Evolutionary conservation across 2,329 filamentous ascomycete species (phyloP).

Genomic region (Colletotrichum ledebouriae): DNA sequence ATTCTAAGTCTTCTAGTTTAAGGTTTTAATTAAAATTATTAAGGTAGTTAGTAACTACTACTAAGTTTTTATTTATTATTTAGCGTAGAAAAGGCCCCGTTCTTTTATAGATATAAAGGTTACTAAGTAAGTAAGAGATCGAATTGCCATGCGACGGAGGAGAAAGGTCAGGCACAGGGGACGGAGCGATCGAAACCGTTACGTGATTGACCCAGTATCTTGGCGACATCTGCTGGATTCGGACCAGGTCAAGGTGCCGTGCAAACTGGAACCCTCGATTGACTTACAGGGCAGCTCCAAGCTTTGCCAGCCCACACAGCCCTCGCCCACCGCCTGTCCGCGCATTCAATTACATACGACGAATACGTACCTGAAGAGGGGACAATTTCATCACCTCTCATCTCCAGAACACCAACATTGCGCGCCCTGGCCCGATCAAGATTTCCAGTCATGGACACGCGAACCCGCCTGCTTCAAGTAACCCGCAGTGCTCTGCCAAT

Average conservation of each 20-base stretch:
- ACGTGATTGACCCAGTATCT: constrained; percentile 42
- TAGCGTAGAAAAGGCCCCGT: no score
- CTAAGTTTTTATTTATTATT: no score
- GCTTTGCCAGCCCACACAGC: constrained; percentile 1
- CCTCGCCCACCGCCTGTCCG: no score
- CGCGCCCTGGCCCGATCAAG: constrained; percentile 30
- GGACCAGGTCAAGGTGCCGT: constrained; percentile 28
- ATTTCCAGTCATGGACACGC: constrained; percentile 24
- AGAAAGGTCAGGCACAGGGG: constrained; percentile 34
- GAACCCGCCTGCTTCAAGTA: constrained; percentile 26
- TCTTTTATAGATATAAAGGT: no score
- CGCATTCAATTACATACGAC: neutral
- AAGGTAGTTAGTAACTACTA: no score
- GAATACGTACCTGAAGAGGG: constrained; percentile 20
- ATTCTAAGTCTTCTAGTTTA: no score
- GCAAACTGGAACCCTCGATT: constrained; percentile 23
- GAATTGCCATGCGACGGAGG: constrained; percentile 16
- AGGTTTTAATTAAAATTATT: no score
- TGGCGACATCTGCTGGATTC: constrained; percentile 30
- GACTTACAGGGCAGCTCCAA: constrained; percentile 15
- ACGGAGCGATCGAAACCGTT: constrained; percentile 39
- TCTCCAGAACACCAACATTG: constrained; percentile 6
- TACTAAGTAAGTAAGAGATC: no score
- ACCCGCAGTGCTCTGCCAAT: constrained; percentile 4
- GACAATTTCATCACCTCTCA: constrained; percentile 38